Percentiles rank a stretch among this genome's conserved stretches.
These are phyloP conservation scores for Lecanicillium sp. DNA, from an alignment of 2,329 filamentous ascomycete genomes.

Conservation along the genomic window DNA sequence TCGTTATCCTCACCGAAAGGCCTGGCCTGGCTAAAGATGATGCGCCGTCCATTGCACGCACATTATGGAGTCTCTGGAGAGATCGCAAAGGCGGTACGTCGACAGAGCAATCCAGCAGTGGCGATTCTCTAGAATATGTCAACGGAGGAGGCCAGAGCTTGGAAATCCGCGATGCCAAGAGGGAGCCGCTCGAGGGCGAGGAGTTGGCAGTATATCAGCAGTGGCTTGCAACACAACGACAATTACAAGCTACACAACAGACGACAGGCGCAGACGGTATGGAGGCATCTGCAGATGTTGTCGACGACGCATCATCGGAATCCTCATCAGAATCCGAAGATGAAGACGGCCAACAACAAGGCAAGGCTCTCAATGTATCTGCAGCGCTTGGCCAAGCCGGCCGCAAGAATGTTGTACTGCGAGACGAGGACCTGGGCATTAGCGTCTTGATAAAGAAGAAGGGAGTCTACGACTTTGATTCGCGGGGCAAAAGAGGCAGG, in stretches of 20 bases:
- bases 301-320: slow-evolving; percentile 78
- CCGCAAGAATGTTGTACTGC: slow-evolving; percentile 77
- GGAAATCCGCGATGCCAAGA: slow-evolving; percentile 50
- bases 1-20: slow-evolving; percentile 81
- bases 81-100: slow-evolving; percentile 57
- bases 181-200: slow-evolving; percentile 60
- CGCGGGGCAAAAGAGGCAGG: slow-evolving; percentile 81
- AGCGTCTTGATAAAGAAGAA: slow-evolving; percentile 85
- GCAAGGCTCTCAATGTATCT: slow-evolving; percentile 82
- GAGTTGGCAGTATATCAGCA: slow-evolving; percentile 83
- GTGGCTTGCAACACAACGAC: slow-evolving; percentile 80
- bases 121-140: slow-evolving; percentile 56
- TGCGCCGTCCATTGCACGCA: slow-evolving; percentile 56
- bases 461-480: slow-evolving; percentile 87
- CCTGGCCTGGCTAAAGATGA: slow-evolving; percentile 32
- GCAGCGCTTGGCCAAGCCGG: slow-evolving; percentile 75
- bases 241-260: slow-evolving; percentile 75
- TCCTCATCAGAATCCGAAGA: slow-evolving; percentile 82
- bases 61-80: slow-evolving; percentile 74
- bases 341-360: slow-evolving; percentile 83
- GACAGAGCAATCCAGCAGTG: slow-evolving; percentile 44
- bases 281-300: slow-evolving; percentile 62
- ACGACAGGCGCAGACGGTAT: slow-evolving; percentile 57
- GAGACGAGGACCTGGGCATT: slow-evolving; percentile 83
- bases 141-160: slow-evolving; percentile 56